Evolutionary conservation across 768 basidiomycete genomes (phyloP).

Genomic region (Lentinula detonsa): DNA sequence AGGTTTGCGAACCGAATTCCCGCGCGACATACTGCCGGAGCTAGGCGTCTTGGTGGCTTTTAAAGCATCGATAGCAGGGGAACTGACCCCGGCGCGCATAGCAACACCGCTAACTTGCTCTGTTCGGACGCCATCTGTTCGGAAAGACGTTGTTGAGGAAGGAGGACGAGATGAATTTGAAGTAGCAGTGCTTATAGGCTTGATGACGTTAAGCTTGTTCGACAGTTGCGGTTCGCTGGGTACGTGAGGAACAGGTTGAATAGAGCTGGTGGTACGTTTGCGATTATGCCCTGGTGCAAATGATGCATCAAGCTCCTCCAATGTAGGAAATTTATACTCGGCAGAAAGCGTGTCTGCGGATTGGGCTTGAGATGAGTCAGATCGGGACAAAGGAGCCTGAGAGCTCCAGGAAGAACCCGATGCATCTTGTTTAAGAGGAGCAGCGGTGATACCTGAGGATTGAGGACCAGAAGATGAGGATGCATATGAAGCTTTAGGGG

Average conservation of each 20-base stretch:
- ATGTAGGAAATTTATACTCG: conserved; percentile 79
- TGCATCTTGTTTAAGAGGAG: conserved; percentile 18
- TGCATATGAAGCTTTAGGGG: conserved; percentile 10
- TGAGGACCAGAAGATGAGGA: conserved; percentile 20
- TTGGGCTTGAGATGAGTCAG: conserved; percentile 23
- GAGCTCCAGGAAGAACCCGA: conserved; percentile 26
- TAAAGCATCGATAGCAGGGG: not conserved
- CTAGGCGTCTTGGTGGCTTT: conserved; percentile 7
- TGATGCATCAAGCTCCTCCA: conserved; percentile 74
- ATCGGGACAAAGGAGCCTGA: conserved; percentile 23
- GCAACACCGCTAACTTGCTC: conserved; percentile 50
- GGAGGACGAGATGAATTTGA: conserved; percentile 14
- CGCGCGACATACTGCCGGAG: conserved; percentile 21
- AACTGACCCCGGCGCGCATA: conserved; percentile 32
- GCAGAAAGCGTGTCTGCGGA: conserved; percentile 36
- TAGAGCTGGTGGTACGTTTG: conserved; percentile 8
- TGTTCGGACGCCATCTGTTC: conserved; percentile 40
- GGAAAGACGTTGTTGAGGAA: conserved; percentile 15
- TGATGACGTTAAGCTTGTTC: not conserved
- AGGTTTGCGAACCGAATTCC: conserved; percentile 45
- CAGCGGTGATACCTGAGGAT: conserved; percentile 24
- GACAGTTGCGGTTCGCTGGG: conserved; percentile 7
- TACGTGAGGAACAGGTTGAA: conserved; percentile 7
- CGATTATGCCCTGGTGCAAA: conserved; percentile 21
- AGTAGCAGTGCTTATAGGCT: not conserved